Conservation (phyloP, 306 rosid species). For the Argentina anserina region DNA sequence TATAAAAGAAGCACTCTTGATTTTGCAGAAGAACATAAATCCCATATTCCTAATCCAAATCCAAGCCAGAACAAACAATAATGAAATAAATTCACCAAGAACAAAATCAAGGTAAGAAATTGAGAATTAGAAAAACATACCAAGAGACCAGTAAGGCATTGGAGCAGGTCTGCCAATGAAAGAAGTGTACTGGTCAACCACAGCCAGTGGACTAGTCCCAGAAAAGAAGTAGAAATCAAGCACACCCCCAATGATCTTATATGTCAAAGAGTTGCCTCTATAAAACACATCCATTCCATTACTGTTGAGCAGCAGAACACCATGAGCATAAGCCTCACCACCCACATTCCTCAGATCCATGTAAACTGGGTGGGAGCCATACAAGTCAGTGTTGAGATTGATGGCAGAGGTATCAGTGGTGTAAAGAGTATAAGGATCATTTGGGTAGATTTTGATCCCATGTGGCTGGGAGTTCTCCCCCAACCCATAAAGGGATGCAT, state of each 20-base stretch:
- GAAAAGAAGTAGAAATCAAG: constrained; percentile 91
- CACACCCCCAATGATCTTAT: constrained; percentile 85
- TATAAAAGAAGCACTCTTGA: neutral
- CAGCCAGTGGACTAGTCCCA: constrained; percentile 73
- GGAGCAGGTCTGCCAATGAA: constrained; percentile 92
- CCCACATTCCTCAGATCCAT: constrained; percentile 79
- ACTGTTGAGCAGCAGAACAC: constrained; percentile 78
- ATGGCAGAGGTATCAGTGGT: constrained; percentile 79
- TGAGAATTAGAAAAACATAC: constrained; percentile 34
- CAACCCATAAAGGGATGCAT: constrained; percentile 72
- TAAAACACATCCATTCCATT: constrained; percentile 97
- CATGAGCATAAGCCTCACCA: constrained; percentile 66
- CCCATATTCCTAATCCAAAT: neutral
- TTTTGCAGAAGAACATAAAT: neutral
- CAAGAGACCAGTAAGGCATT: constrained; percentile 98
- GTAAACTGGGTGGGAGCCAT: constrained; percentile 88
- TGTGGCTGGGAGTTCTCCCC: constrained; percentile 95
- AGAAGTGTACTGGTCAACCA: constrained; percentile 89
- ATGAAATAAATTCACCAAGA: neutral
- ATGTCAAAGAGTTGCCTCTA: constrained; percentile 67
- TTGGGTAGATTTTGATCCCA: constrained; percentile 74
- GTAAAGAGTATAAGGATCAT: constrained; percentile 78
- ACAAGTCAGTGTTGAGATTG: constrained; percentile 82
- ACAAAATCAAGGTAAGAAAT: neutral
- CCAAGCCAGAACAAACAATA: neutral